Conservation (phyloP, 2,329 filamentous ascomycete species). For the Arachnopeziza araneosa region DNA sequence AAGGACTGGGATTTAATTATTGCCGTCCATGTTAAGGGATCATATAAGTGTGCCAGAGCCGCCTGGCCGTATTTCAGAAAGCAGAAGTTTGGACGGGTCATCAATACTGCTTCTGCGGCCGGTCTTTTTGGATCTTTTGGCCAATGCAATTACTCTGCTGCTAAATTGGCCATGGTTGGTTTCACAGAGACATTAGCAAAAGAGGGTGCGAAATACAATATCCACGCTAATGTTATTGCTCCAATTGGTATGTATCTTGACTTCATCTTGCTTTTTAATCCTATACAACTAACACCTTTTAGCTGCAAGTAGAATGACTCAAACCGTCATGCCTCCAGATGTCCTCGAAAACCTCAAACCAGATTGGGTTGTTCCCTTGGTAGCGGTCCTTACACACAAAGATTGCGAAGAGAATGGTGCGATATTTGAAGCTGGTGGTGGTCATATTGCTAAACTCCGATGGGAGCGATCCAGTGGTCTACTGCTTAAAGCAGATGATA, state of each 20-base stretch:
- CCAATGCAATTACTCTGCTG: conserved; percentile 94
- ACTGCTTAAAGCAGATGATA: conserved; percentile 81
- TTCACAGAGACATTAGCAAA: conserved; percentile 98
- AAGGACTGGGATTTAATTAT: conserved; percentile 94
- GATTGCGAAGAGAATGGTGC: conserved; percentile 76
- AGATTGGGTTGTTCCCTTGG: conserved; percentile 91
- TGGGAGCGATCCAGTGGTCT: conserved; percentile 93
- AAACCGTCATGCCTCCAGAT: conserved; percentile 93
- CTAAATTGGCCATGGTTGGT: conserved; percentile 90
- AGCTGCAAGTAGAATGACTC: conserved; percentile 92
- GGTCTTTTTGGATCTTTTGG: conserved; percentile 95
- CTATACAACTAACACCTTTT: conserved; percentile 15
- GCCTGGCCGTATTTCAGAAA: conserved; percentile 98
- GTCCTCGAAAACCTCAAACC: conserved; percentile 72
- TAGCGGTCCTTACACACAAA: conserved; percentile 81
- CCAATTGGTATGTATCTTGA: conserved; percentile 52
- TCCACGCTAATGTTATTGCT: conserved; percentile 88
- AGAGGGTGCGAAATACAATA: conserved; percentile 98
- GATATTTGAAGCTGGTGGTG: conserved; percentile 92
- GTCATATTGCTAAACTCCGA: conserved; percentile 84
- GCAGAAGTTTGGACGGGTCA: conserved; percentile 95
- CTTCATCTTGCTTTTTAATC: neutral
- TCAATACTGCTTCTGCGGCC: conserved; percentile 95
- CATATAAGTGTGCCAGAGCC: conserved; percentile 91
- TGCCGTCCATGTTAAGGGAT: conserved; percentile 85